phyloP scores from a whole-genome alignment of 768 basidiomycete genomes.

The Cystofilobasidium macerans region DNA sequence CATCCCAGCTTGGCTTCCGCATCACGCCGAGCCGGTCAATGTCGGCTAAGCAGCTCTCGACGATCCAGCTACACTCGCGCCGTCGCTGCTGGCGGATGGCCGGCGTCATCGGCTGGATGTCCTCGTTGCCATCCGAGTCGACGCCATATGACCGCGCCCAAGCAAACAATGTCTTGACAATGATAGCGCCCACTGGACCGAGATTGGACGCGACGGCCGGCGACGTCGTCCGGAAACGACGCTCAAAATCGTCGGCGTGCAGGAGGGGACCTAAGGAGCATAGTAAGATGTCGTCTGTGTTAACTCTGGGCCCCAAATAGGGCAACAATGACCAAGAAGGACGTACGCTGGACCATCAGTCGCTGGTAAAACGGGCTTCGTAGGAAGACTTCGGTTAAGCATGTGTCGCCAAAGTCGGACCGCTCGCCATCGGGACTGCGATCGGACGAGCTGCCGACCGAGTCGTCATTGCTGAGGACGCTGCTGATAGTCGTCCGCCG shows the following conservation, averaged over 20 bases:
- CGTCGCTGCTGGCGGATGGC: conserved; percentile 41
- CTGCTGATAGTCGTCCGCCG: conserved; percentile 2
- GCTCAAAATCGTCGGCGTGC: conserved; percentile 65
- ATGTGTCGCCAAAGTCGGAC: conserved; percentile 50
- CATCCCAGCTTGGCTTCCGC: conserved; percentile 75
- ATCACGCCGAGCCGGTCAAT: conserved; percentile 61
- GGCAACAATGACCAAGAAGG: too few species aligned
- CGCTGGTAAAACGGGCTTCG: conserved; percentile 70
- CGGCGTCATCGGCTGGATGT: conserved; percentile 36
- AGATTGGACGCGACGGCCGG: conserved; percentile 48
- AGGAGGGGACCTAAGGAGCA: conserved; percentile 61
- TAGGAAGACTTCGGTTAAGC: conserved; percentile 67
- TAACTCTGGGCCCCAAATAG: too few species aligned
- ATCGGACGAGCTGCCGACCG: conserved; percentile 31
- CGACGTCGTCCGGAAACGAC: conserved; percentile 44
- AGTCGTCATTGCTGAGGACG: not conserved
- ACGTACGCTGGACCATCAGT: conserved; percentile 72
- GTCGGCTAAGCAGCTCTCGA: conserved; percentile 63
- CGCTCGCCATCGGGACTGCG: conserved; percentile 43
- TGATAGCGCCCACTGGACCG: conserved; percentile 60
- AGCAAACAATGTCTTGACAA: conserved; percentile 67
- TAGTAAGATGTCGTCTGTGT: too few species aligned
- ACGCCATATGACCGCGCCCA: conserved; percentile 87
- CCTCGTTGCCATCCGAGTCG: conserved; percentile 60
- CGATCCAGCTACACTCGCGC: conserved; percentile 51